phyloP scores from a whole-genome alignment of 2,329 filamentous ascomycete species.

The Stenocarpella maydis region DNA sequence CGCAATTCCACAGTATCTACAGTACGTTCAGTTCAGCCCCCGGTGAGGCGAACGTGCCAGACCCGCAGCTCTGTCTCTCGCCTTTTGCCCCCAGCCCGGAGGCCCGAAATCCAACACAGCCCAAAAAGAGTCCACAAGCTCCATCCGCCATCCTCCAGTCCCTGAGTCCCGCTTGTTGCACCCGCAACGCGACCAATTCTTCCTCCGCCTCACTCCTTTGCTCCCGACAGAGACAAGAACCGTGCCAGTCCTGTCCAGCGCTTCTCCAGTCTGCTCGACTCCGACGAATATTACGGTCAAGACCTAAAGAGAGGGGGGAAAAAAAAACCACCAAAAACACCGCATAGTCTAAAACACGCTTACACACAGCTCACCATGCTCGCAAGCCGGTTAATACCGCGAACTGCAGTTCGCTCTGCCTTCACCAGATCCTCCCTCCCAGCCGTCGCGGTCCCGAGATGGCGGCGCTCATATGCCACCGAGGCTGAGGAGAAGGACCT shows the following conservation, averaged over 20 bases:
- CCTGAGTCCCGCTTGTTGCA: conserved; percentile 18
- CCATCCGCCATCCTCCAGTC: conserved; percentile 7
- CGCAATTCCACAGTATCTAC: not conserved
- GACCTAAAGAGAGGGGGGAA: too few species aligned
- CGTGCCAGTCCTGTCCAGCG: conserved; percentile 12
- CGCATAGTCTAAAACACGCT: too few species aligned
- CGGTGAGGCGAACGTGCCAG: conserved; percentile 8
- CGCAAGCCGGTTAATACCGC: conserved; percentile 67
- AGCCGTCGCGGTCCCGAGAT: conserved; percentile 60
- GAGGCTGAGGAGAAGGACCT: conserved; percentile 88
- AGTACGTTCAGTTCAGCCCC: too few species aligned
- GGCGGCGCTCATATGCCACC: conserved; percentile 67
- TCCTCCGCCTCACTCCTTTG: conserved; percentile 25
- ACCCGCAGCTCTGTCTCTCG: not conserved
- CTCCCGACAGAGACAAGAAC: conserved; percentile 19
- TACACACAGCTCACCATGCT: conserved; percentile 55
- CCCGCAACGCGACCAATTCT: conserved; percentile 24
- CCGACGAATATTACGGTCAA: not conserved
- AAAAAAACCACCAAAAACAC: not conserved
- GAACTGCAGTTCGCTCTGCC: conserved; percentile 64
- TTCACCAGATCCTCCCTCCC: conserved; percentile 48
- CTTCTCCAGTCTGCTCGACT: not conserved
- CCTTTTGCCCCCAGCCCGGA: conserved; percentile 5
- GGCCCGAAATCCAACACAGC: conserved; percentile 10
- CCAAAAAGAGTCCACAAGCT: conserved; percentile 14